Conservation (phyloP, 192 early-diverging fungal genomes). For the Lobosporangium transversale region DNA sequence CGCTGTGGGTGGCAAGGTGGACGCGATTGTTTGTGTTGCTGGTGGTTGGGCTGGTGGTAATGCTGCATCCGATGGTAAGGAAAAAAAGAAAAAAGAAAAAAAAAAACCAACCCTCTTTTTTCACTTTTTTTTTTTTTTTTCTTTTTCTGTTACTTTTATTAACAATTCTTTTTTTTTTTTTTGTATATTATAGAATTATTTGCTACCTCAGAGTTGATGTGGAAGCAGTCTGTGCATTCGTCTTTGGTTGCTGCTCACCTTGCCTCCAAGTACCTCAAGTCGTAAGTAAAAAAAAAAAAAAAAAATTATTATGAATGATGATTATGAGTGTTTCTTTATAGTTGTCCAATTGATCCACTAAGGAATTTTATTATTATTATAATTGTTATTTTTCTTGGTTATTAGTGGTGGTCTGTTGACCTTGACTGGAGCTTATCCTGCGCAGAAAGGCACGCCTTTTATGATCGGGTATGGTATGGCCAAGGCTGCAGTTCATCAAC, state of each 20-base stretch:
- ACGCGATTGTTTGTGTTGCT: constrained; percentile 91
- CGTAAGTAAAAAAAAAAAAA: constrained; percentile 67
- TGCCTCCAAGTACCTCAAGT: constrained; percentile 75
- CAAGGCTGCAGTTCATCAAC: constrained; percentile 93
- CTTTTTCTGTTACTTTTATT: neutral
- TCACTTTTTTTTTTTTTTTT: neutral
- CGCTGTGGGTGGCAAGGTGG: constrained; percentile 67
- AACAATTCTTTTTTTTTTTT: neutral
- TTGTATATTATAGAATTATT: constrained; percentile 75
- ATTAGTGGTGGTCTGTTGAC: constrained; percentile 77
- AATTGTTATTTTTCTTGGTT: too few species aligned
- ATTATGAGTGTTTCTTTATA: too few species aligned
- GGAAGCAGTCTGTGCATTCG: constrained; percentile 83
- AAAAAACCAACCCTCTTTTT: neutral
- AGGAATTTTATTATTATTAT: too few species aligned
- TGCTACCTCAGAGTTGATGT: constrained; percentile 76
- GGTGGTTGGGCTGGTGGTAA: constrained; percentile 97
- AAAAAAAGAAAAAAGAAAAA: neutral
- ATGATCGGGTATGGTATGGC: constrained; percentile 92
- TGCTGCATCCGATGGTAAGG: constrained; percentile 68
- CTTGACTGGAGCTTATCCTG: constrained; percentile 82
- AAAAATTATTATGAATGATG: too few species aligned
- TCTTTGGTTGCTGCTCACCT: constrained; percentile 87
- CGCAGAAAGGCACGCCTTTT: constrained; percentile 75
- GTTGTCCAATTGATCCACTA: too few species aligned